Evolutionary conservation across 1,139 yeast species (phyloP).

Genomic region (Kurtzmaniella natalensis): DNA sequence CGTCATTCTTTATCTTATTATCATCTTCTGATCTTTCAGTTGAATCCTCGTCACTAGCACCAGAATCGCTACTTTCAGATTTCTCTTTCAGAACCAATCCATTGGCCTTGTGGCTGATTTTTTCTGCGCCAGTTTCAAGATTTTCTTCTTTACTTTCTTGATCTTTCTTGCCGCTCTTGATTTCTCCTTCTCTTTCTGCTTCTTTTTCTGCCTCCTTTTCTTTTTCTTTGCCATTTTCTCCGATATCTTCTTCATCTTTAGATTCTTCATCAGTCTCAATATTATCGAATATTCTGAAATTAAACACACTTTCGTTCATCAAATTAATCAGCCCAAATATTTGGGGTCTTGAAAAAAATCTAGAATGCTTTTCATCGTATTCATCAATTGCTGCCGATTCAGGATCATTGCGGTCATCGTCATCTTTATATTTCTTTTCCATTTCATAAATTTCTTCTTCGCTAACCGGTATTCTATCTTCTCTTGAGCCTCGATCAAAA

Average conservation of each 20-base stretch:
- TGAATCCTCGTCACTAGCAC: not conserved
- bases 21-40: slow-evolving; percentile 3
- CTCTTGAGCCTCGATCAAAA: slow-evolving; percentile 28
- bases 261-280: slow-evolving; percentile 11
- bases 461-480: slow-evolving; percentile 34
- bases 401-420: slow-evolving; percentile 11
- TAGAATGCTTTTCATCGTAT: slow-evolving; percentile 18
- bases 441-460: slow-evolving; percentile 37
- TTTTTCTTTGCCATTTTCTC: not conserved
- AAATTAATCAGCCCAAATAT: slow-evolving; percentile 40
- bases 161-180: too few relatives aligned
- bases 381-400: slow-evolving; percentile 16
- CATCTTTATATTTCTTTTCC: slow-evolving; percentile 27
- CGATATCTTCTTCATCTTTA: slow-evolving; percentile 8
- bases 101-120: too few relatives aligned
- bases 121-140: too few relatives aligned
- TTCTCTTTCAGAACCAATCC: too few relatives aligned
- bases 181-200: not conserved
- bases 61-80: too few relatives aligned
- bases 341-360: slow-evolving; percentile 18
- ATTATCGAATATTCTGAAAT: slow-evolving; percentile 34
- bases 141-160: not conserved
- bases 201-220: not conserved
- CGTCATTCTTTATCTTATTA: slow-evolving; percentile 1
- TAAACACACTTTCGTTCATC: slow-evolving; percentile 41